Percentiles rank a stretch among this genome's conserved stretches.
These are phyloP conservation scores for Fusarium pilosicola DNA, from an alignment of 2,329 filamentous ascomycete genomes.

Conservation along the genomic window DNA sequence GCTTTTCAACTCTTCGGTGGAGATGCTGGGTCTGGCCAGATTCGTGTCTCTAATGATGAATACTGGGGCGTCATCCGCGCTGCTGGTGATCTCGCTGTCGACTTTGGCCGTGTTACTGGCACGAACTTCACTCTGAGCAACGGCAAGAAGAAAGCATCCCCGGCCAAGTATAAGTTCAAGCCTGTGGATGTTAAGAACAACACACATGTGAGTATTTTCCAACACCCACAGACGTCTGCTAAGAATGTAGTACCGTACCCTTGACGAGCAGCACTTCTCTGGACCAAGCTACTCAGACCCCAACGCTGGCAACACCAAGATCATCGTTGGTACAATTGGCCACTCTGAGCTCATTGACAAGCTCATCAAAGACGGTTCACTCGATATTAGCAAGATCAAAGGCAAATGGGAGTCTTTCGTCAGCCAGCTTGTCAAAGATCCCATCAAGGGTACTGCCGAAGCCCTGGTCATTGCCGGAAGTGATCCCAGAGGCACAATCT, in stretches of 20 bases:
- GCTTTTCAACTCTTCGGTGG: slow-evolving; percentile 18
- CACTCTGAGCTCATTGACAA: slow-evolving; percentile 67
- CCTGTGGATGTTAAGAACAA: slow-evolving; percentile 59
- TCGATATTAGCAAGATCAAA: slow-evolving; percentile 62
- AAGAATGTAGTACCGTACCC: slow-evolving; percentile 29
- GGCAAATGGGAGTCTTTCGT: slow-evolving; percentile 77
- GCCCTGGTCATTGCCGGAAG: slow-evolving; percentile 67
- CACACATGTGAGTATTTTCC: slow-evolving; percentile 52
- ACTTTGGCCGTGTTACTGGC: slow-evolving; percentile 78
- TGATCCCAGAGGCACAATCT: slow-evolving; percentile 69
- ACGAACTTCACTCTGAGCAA: slow-evolving; percentile 69
- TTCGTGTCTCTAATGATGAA: slow-evolving; percentile 67
- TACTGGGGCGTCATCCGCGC: slow-evolving; percentile 76
- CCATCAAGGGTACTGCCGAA: slow-evolving; percentile 52
- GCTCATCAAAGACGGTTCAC: background rate
- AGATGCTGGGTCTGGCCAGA: slow-evolving; percentile 51
- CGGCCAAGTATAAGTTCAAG: slow-evolving; percentile 54
- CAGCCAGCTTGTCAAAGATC: slow-evolving; percentile 63
- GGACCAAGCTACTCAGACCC: slow-evolving; percentile 58
- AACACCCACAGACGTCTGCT: fast-evolving
- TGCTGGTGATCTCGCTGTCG: slow-evolving; percentile 71
- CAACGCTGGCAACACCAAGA: slow-evolving; percentile 59
- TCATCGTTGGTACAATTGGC: slow-evolving; percentile 76
- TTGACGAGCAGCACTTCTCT: slow-evolving; percentile 32
- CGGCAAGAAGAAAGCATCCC: slow-evolving; percentile 50